Base-by-base conservation (phyloP, 495 filamentous ascomycete species). In the Recurvomyces mirabilis region DNA sequence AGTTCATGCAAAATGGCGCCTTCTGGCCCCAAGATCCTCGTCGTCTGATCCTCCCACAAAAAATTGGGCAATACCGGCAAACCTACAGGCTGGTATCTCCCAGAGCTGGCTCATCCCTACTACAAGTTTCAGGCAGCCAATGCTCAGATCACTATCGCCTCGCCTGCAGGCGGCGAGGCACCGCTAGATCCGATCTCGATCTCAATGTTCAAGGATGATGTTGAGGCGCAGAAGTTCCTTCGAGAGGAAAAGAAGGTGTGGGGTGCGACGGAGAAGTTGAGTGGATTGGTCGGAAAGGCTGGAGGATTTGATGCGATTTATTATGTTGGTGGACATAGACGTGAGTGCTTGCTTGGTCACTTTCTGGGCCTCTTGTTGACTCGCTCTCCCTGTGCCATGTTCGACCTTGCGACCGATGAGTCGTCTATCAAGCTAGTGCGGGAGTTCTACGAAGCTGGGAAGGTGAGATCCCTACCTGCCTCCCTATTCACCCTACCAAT, bases 41-140 rank as follows among this genome's bases (percentile, higher is more conserved):
- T 83, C 63, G 74, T 84, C 36, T 71, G 84, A 25, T 80, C 77
- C 30, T 83, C 79, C 28, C 65, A 75, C 51, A 62, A 58, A 44
- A 57, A 71, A 51, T 65, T 80, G 33, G 72, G 68, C 24, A 49
- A 66, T 37, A 69, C 67, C 10, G 67, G 66, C 24, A 67, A 67
- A 33, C 68, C 67, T 4, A 82, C 78, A 0, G 81, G 81, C 29
- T 83, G 79, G 79, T 84, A 72, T 43, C 60, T 84, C 51, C 74
- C 82, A 41, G 82, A 87, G 52, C 70, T 86, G 50, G 72, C 82
- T 22, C 81, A 86, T 59, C 79, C 81, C 2, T 75, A 77, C 55
- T 57, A 77, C 47, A 66, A 75, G 33, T 68, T 85, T 28, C 48
- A 65, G 26, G 50, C 64, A 14, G 63, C 66, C n/a, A 68, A 76